Conservation (phyloP, 164 flowering plant species). For the Macadamia integrifolia region DNA sequence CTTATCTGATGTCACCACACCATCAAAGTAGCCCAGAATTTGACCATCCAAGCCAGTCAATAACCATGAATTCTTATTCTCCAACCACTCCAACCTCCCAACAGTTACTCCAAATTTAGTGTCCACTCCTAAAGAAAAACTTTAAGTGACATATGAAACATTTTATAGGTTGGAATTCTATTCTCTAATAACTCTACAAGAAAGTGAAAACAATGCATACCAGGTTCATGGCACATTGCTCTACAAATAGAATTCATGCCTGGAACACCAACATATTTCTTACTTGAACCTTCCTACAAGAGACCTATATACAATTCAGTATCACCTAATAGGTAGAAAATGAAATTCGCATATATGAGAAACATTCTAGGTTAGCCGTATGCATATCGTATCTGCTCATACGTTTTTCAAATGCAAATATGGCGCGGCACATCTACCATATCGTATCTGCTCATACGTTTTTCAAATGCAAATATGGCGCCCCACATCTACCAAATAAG, state of each 20-base stretch:
- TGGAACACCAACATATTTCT: constrained; percentile 76
- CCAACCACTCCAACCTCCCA: constrained; percentile 67
- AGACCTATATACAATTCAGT: constrained; percentile 12
- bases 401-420: no score
- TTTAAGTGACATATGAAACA: neutral
- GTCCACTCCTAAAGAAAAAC: constrained; percentile 47
- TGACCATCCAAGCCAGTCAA: constrained; percentile 59
- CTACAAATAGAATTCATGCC: constrained; percentile 85
- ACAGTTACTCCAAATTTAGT: constrained; percentile 56
- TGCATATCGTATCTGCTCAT: no score
- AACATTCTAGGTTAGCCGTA: no score
- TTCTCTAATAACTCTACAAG: neutral
- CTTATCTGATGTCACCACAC: constrained; percentile 75
- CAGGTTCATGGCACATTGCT: constrained; percentile 58
- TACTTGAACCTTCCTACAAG: constrained; percentile 44
- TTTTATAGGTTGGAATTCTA: neutral
- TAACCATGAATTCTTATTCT: constrained; percentile 43
- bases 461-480: no score
- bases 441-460: no score
- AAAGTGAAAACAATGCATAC: constrained; percentile 23
- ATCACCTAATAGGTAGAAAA: constrained; percentile 1
- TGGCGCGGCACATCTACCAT: no score
- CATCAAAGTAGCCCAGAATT: constrained; percentile 56
- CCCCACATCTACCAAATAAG: no score
- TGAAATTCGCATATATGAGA: neutral